Base-by-base conservation (phyloP, 169 alveolate species). In the Cyclospora cayetanensis region DNA sequence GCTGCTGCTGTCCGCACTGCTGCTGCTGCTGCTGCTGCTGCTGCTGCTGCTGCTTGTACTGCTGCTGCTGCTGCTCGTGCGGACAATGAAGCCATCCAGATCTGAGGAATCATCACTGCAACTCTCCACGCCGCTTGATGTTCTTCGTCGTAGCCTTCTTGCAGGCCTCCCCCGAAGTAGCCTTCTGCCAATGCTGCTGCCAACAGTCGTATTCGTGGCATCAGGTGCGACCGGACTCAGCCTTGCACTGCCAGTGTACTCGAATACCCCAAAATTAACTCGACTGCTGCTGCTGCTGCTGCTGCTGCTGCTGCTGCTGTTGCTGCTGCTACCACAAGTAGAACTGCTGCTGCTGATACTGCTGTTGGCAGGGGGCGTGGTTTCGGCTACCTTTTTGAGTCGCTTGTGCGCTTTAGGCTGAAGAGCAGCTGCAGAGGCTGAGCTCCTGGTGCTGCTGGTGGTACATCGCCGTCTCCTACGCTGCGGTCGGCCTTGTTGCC, bases 41-140 rank as follows among this genome's bases (percentile, higher is more conserved):
- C 43, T 68, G 52, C 41, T 68, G 41, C 80, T 68, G 46, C 52
- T 31, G 46, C 80, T 68, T 39, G 50, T 68, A 46, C 80, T 68
- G 80, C 80, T 68, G 52, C 80, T 27, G 52, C 80, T 68, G 80
- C 80, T 68, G 80, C 80, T 68, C 12, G 50, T 68, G 41, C 4
- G 80, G 7, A 35, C 80, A 34, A 35, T 27, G 52, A 27, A 68
- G 80, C 34, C 52, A 15, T 31, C 50, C 46, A 27, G 22, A 11
- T 35, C 46, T 29, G 80, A 35, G 46, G 46, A 68, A 12, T 68
- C 80, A 46, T 68, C 80, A 46, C 46, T 35, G 80, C 80, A 31
- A 22, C 80, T 35, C 52, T 68, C 80, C 5, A 27, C 41, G 27
- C 39, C 46, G 46, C 80, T 35, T 0, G 41, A 7, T 27, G 46